Percentiles rank a stretch among this genome's conserved stretches.
Conservation (phyloP, 2,329 filamentous ascomycete species). For the Periconia sp. region DNA sequence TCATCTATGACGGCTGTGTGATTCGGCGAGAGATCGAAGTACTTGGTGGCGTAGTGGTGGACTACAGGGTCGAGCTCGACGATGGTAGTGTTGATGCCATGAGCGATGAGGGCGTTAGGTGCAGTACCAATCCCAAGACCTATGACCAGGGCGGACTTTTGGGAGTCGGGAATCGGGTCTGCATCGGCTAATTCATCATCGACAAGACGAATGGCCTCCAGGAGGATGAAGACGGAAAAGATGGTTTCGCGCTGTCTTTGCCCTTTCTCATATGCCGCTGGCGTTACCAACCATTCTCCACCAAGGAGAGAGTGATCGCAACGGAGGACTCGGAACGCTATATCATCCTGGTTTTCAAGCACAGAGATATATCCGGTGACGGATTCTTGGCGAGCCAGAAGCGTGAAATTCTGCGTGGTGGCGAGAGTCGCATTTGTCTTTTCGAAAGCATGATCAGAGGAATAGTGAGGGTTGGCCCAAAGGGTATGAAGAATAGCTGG, state of each 20-base stretch:
- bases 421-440: slow-evolving; percentile 70
- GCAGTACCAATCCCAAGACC: slow-evolving; percentile 93
- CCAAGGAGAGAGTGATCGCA: slow-evolving; percentile 95
- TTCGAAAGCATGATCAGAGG: slow-evolving; percentile 64
- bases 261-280: slow-evolving; percentile 44
- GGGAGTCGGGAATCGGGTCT: slow-evolving; percentile 60
- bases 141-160: slow-evolving; percentile 83
- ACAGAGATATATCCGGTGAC: slow-evolving; percentile 92
- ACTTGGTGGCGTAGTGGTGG: slow-evolving; percentile 78
- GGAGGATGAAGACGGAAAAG: slow-evolving; percentile 94
- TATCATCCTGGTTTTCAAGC: slow-evolving; percentile 70
- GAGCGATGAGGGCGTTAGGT: slow-evolving; percentile 81
- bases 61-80: slow-evolving; percentile 94
- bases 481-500: slow-evolving; percentile 76
- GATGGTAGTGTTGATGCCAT: slow-evolving; percentile 90
- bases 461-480: slow-evolving; percentile 75
- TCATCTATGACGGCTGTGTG: slow-evolving; percentile 83
- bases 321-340: slow-evolving; percentile 80
- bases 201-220: slow-evolving; percentile 87
- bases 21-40: slow-evolving; percentile 80
- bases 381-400: slow-evolving; percentile 84
- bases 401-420: slow-evolving; percentile 68
- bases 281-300: slow-evolving; percentile 80
- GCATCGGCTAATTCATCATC: slow-evolving; percentile 52
- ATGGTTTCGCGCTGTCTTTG: slow-evolving; percentile 78